Base-by-base conservation (phyloP, 1,284 basidiomycete genomes). In the Grifola frondosa region DNA sequence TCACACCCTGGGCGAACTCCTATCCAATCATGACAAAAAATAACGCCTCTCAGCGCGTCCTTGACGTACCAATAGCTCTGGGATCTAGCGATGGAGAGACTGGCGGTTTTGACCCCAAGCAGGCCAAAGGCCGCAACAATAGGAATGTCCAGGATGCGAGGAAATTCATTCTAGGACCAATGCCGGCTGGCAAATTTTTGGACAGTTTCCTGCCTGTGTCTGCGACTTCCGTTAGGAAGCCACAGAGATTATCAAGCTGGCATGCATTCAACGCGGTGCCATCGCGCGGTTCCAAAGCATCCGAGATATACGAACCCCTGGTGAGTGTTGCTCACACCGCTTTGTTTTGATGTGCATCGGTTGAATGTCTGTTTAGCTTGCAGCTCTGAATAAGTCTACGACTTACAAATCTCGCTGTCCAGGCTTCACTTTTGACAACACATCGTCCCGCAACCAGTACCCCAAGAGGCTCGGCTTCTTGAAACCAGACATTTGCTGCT, bases 401-500 rank as follows among this genome's bases (percentile, higher is more conserved):
- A 37, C 17, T 12, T 20, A 23, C 29, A 37, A 41, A 19, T 28
- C 30, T 3, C 39, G 45, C 13, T 37, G 34, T 11, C 45, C 40
- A 4, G 40, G 40, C 3, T 21, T 46, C 31, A 16, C 33, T 17
- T 46, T 42, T 32, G 20, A 46, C 8, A 16, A 35, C 20, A 32
- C 40, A 5, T 13, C n/a, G 1, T 11, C 22, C 9, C 30, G 29
- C 5, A 38, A 17, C 24, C 3, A 24, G 9, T 6, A 11, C 9
- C 40, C 35, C 5, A 10, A 8, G 11, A 11, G 15, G 8, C 12
- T 26, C 17, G 16, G 34, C 3, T 30, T 22, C 26, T 20, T 22
- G 12, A 32, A 30, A 15, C 45, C 45, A 6, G 35, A 46, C 25
- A 34, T 46, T 7, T 34, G n/a, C 21, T 42, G 39, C 26, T 42